Evolutionary conservation across 179 eudicot species (phyloP).

Genomic region (Silene coronaria): DNA sequence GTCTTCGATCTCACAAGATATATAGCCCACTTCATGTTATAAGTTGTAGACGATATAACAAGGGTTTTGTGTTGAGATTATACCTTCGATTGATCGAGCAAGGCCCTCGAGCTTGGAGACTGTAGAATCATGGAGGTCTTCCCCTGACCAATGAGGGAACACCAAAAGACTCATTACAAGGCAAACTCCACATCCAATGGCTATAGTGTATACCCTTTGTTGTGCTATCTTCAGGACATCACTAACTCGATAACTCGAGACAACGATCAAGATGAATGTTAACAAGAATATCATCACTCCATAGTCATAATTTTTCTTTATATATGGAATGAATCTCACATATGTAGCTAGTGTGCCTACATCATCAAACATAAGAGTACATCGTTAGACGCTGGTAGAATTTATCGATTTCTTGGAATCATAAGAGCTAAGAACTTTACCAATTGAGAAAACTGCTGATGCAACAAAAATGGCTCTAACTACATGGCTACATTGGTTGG

Average conservation of each 20-base stretch:
- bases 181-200: slow-evolving; percentile 73
- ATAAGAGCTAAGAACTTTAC: slow-evolving; percentile 27
- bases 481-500: slow-evolving; percentile 38
- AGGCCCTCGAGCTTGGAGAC: slow-evolving; percentile 76
- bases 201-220: slow-evolving; percentile 55
- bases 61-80: background rate
- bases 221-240: slow-evolving; percentile 67
- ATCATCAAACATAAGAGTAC: background rate
- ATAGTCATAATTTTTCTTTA: slow-evolving; percentile 82
- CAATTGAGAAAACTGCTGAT: slow-evolving; percentile 57
- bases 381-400: no score
- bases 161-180: slow-evolving; percentile 69
- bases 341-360: slow-evolving; percentile 52
- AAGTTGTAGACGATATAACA: no score
- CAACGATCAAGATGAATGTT: slow-evolving; percentile 76
- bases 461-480: slow-evolving; percentile 65
- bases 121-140: slow-evolving; percentile 70
- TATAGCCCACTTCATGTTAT: no score
- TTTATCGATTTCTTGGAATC: background rate
- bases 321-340: slow-evolving; percentile 71
- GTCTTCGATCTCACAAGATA: no score
- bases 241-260: slow-evolving; percentile 63
- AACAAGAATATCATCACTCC: slow-evolving; percentile 79
- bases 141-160: slow-evolving; percentile 86
- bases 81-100: slow-evolving; percentile 69